A percentile compares a stretch with the other conserved stretches of the same genome.
These are phyloP conservation scores for Calonectria fujianensis DNA, from an alignment of 2,329 filamentous ascomycete genomes.

Conservation along the genomic window DNA sequence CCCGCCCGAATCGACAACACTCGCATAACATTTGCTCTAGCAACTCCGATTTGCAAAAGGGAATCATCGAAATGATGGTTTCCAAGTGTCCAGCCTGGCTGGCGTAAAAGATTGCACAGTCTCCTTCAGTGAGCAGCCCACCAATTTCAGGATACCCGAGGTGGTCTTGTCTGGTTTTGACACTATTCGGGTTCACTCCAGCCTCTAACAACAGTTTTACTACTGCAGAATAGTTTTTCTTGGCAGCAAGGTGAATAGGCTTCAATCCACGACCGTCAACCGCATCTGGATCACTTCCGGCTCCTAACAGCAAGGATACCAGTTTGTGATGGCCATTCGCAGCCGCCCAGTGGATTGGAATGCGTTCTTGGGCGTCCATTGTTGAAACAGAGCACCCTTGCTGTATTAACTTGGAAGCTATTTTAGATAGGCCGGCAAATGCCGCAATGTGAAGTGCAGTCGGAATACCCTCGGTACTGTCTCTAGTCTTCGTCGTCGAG, in stretches of 20 bases:
- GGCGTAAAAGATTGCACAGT: slow-evolving; percentile 46
- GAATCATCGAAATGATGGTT: slow-evolving; percentile 40
- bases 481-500: slow-evolving; percentile 33
- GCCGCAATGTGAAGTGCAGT: slow-evolving; percentile 47
- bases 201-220: slow-evolving; percentile 38
- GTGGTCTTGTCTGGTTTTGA: slow-evolving; percentile 39
- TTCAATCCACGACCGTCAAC: slow-evolving; percentile 43
- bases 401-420: slow-evolving; percentile 33
- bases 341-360: slow-evolving; percentile 50
- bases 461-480: slow-evolving; percentile 37
- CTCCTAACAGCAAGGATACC: slow-evolving; percentile 37
- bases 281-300: slow-evolving; percentile 39
- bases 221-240: slow-evolving; percentile 31
- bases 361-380: slow-evolving; percentile 42
- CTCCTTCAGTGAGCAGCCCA: slow-evolving; percentile 28
- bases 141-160: not conserved
- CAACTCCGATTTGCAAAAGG: slow-evolving; percentile 42
- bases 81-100: slow-evolving; percentile 45
- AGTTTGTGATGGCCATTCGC: slow-evolving; percentile 45
- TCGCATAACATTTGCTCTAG: slow-evolving; percentile 49
- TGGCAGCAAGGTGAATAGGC: slow-evolving; percentile 48
- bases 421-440: slow-evolving; percentile 46
- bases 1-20: slow-evolving; percentile 36
- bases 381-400: slow-evolving; percentile 25
- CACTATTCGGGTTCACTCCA: slow-evolving; percentile 43